phyloP scores from a whole-genome alignment of 2,329 filamentous ascomycete species.

The Fusarium hostae region DNA sequence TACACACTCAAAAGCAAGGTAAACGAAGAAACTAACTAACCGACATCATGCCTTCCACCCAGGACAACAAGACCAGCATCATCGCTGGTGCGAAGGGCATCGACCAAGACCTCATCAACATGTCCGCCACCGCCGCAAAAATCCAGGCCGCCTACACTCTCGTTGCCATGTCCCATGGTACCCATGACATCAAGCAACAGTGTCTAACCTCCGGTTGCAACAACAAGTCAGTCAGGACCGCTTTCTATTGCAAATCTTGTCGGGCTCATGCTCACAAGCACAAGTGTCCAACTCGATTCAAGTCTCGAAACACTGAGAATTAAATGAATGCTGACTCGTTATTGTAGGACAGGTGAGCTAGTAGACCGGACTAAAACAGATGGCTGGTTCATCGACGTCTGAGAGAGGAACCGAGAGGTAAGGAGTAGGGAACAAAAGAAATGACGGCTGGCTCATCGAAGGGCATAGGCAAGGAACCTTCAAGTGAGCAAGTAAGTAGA shows the following conservation, averaged over 20 bases:
- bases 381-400: background rate
- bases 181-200: background rate
- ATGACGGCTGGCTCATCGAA: background rate
- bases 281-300: background rate
- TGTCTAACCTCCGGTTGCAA: background rate
- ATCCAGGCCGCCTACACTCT: background rate
- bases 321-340: background rate
- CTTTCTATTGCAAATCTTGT: background rate
- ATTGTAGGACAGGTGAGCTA: background rate
- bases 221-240: background rate
- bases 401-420: background rate
- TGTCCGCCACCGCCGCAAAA: background rate
- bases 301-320: background rate
- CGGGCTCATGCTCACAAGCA: background rate
- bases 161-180: slow-evolving; percentile 1
- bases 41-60: background rate
- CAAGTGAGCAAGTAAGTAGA: background rate
- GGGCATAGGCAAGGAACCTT: accelerated
- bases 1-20: background rate
- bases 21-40: background rate
- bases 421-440: no score
- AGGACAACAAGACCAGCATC: background rate
- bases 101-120: background rate
- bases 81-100: background rate
- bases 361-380: background rate